A percentile compares a stretch with the other conserved stretches of the same genome.
phyloP scores from a whole-genome alignment of 495 filamentous ascomycete genomes.

The Neurospora sp. region DNA sequence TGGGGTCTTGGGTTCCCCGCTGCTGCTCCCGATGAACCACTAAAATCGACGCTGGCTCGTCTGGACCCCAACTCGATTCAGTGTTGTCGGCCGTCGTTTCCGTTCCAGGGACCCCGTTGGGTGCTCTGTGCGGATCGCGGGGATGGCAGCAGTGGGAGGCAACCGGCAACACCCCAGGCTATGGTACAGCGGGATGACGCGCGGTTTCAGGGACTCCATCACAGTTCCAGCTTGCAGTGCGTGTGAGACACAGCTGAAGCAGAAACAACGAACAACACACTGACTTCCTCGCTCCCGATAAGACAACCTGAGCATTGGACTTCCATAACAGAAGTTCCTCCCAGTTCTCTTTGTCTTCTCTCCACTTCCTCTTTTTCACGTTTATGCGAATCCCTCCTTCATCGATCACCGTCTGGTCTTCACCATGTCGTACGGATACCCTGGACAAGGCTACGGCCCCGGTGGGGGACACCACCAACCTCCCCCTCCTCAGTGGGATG shows the following conservation, averaged over 20 bases:
- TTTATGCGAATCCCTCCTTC: background rate
- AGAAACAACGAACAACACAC: background rate
- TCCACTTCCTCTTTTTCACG: background rate
- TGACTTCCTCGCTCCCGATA: background rate
- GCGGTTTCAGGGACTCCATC: background rate
- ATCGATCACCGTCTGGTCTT: background rate
- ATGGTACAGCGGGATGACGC: background rate
- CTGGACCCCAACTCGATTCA: background rate
- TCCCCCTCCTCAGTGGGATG: conserved; percentile 18
- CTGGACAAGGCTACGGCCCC: conserved; percentile 23
- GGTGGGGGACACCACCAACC: conserved; percentile 8
- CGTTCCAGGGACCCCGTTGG: background rate
- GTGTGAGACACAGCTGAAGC: background rate
- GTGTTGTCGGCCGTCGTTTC: background rate
- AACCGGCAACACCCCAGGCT: background rate
- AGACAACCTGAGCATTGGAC: background rate
- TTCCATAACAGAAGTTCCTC: background rate
- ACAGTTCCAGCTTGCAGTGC: background rate
- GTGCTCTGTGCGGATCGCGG: background rate
- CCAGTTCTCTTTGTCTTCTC: background rate
- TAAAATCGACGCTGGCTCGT: background rate
- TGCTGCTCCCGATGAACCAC: background rate
- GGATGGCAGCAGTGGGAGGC: background rate
- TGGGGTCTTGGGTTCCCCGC: background rate
- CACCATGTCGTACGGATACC: conserved; percentile 23